phyloP scores from a whole-genome alignment of 2,329 filamentous ascomycete genomes.

The Pezicula rhizophila region DNA sequence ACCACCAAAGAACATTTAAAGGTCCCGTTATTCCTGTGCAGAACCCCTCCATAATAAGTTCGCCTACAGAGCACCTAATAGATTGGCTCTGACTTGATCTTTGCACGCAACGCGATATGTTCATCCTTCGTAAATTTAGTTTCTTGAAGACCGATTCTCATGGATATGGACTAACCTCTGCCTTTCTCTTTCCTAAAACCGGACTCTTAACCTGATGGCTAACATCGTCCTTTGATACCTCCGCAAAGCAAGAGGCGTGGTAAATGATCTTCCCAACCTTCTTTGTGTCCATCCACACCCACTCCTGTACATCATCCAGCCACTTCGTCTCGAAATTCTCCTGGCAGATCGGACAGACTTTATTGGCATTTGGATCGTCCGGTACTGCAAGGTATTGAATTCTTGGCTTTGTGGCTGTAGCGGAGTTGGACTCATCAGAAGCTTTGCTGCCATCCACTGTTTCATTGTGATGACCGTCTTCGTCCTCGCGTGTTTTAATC shows the following conservation, averaged over 20 bases:
- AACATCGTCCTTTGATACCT: constrained; percentile 64
- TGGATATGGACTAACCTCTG: constrained; percentile 46
- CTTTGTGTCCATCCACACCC: constrained; percentile 90
- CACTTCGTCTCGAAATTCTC: constrained; percentile 91
- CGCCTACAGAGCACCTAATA: background rate
- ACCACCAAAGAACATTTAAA: no score
- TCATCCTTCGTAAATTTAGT: constrained; percentile 18
- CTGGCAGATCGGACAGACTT: constrained; percentile 87
- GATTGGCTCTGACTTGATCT: constrained; percentile 24
- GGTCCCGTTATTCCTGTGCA: background rate
- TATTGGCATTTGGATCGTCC: constrained; percentile 69
- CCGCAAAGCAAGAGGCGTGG: constrained; percentile 83
- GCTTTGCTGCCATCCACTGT: constrained; percentile 33
- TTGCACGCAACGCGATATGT: constrained; percentile 20
- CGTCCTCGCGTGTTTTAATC: constrained; percentile 76
- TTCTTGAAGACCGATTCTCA: background rate
- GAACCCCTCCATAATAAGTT: background rate
- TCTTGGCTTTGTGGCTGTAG: constrained; percentile 39
- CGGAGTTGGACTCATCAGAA: constrained; percentile 33
- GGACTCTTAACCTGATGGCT: constrained; percentile 53
- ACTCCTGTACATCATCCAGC: constrained; percentile 90
- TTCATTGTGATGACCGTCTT: constrained; percentile 54
- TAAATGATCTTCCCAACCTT: constrained; percentile 75
- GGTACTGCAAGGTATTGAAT: constrained; percentile 76
- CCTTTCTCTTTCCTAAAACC: constrained; percentile 68